These are phyloP conservation scores for Stemphylium vesicarium DNA, from an alignment of 2,329 filamentous ascomycete genomes.

Conservation along the genomic window DNA sequence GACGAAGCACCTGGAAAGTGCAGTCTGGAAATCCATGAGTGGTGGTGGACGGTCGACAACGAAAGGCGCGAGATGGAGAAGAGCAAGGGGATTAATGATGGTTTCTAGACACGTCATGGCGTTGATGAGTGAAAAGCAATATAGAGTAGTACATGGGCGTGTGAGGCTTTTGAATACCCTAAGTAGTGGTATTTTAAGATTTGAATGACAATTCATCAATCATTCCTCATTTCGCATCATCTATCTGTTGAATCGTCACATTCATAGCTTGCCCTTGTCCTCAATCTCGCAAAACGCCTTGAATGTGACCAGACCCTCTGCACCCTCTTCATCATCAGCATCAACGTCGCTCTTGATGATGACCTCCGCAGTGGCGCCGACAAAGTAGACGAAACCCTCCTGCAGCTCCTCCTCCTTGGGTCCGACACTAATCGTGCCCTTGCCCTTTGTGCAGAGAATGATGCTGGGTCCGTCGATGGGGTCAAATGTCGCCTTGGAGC, in stretches of 20 bases:
- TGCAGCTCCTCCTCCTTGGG: conserved; percentile 73
- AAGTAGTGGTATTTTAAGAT: neutral
- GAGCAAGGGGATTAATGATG: conserved; percentile 57
- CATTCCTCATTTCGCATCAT: neutral
- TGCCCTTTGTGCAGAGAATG: conserved; percentile 84
- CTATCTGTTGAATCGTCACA: neutral
- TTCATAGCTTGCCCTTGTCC: conserved; percentile 40
- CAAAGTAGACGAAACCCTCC: conserved; percentile 62
- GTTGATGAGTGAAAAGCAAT: neutral
- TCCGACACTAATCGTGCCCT: conserved; percentile 84
- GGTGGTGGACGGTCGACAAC: conserved; percentile 64
- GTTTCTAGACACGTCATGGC: conserved; percentile 50
- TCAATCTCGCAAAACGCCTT: conserved; percentile 89
- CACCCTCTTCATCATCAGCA: conserved; percentile 28
- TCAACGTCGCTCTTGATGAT: conserved; percentile 72
- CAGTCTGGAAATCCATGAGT: conserved; percentile 59
- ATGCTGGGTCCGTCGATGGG: conserved; percentile 88
- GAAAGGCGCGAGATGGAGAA: conserved; percentile 59
- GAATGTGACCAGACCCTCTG: conserved; percentile 81
- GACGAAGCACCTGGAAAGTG: conserved; percentile 58
- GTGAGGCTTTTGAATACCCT: neutral
- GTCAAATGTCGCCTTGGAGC: conserved; percentile 87
- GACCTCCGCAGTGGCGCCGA: conserved; percentile 85
- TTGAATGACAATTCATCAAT: neutral
- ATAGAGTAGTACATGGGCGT: too few relatives aligned